phyloP scores from a whole-genome alignment of 176 grass and related monocot genomes.

The Cenchrus purpureus region DNA sequence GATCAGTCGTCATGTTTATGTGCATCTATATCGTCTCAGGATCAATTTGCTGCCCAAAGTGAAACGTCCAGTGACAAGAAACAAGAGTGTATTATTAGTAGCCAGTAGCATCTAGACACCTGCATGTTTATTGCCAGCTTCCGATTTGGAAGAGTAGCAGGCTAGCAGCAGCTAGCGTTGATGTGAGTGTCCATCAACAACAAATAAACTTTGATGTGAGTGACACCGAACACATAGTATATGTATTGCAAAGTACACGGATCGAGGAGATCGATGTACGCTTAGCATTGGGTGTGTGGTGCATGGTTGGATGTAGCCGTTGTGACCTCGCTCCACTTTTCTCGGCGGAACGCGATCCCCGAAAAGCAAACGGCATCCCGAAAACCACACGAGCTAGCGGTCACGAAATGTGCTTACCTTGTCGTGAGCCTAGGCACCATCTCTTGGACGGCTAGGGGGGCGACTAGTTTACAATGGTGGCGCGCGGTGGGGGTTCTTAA shows the following conservation, averaged over 20 bases:
- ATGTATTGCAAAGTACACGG: neutral
- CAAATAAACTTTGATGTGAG: constrained; percentile 16
- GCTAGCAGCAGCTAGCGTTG: constrained; percentile 20
- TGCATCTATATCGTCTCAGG: too few species aligned
- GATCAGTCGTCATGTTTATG: too few species aligned
- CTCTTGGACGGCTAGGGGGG: neutral
- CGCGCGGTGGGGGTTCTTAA: neutral
- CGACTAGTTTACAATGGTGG: constrained; percentile 5
- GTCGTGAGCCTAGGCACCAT: constrained; percentile 46
- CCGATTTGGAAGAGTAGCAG: constrained; percentile 18
- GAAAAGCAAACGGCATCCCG: constrained; percentile 19
- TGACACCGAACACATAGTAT: constrained; percentile 12
- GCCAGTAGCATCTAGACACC: neutral
- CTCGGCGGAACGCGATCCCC: constrained; percentile 43
- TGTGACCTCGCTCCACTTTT: constrained; percentile 47
- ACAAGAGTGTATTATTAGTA: neutral
- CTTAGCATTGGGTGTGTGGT: neutral
- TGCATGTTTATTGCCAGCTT: neutral
- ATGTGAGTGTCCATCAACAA: constrained; percentile 29
- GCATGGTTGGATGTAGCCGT: constrained; percentile 44
- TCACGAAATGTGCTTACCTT: constrained; percentile 10
- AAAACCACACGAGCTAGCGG: constrained; percentile 37
- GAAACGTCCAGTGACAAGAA: constrained; percentile 30
- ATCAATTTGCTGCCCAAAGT: neutral
- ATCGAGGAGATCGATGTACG: neutral